Base-by-base conservation (phyloP, 257 asterid genomes). In the Asclepias syriaca region DNA sequence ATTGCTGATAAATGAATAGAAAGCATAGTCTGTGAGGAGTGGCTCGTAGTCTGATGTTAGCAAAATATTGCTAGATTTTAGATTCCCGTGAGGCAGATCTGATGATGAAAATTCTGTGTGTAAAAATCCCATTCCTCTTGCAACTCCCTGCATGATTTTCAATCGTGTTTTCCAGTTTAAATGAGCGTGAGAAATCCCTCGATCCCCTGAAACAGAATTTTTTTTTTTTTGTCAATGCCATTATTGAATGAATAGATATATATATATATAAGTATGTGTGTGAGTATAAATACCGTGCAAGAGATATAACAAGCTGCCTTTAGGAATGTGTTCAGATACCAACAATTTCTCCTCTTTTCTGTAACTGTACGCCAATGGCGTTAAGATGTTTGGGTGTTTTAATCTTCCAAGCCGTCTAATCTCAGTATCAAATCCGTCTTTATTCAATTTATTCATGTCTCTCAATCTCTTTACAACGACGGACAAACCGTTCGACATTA, bases 381-480 rank as follows among this genome's bases (percentile, higher is more conserved):
- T 81, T 81, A 93, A 77, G 19, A 93, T 77, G 27, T 93, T 91
- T 22, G 46, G 79, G 76, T 93, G 96, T 54, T 81, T 75, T 34
- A 89, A 74, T 61, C 73, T 78, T 4, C 96, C 96, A 0, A 95
- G 85, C 80, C 77, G 72, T 40, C 96, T 81, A n/a, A 95, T 77
- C 81, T 88, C 97, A 1, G 72, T 18, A 49, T 86, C 93, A 59
- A 95, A 95, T 0, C 78, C 80, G 29, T 95, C 97, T 67, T 72
- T 90, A 1, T 77, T 78, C 84, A 95, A n/a, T 73, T 85, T 92
- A 55, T 92, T 90, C 86, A 85, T 80, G 21, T 89, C 97, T 56
- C 85, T 86, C 78, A 87, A 72, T 78, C 98, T 89, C 86, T 95
- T 95, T 76, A 92, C 99, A 15, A 92, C 99, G 1, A 95, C 98